phyloP scores from a whole-genome alignment of 2,329 filamentous ascomycete species.

The Xylaria sp. region DNA sequence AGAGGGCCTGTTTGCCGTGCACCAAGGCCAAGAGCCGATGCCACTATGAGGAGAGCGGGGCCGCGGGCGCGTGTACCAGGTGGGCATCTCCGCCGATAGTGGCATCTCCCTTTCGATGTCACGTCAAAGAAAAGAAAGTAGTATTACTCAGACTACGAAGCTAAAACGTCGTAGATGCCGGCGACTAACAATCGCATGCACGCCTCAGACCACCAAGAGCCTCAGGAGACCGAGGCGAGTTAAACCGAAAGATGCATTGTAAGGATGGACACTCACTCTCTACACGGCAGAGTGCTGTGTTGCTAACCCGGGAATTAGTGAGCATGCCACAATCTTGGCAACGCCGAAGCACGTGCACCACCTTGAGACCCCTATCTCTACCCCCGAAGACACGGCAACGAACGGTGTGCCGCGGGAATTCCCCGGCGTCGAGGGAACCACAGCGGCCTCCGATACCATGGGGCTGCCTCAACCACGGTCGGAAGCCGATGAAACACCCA shows the following conservation, averaged over 20 bases:
- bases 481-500: neutral
- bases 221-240: slow-evolving; percentile 39
- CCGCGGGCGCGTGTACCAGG: slow-evolving; percentile 37
- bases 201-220: slow-evolving; percentile 38
- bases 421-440: neutral
- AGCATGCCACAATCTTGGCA: neutral
- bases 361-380: neutral
- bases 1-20: slow-evolving; percentile 39
- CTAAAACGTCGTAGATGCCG: slow-evolving; percentile 30
- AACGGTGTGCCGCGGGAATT: neutral
- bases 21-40: slow-evolving; percentile 41
- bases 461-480: neutral
- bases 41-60: slow-evolving; percentile 35
- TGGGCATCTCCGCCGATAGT: neutral
- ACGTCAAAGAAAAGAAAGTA: neutral
- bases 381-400: neutral
- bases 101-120: neutral
- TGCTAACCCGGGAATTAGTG: neutral
- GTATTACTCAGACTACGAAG: slow-evolving; percentile 1
- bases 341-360: neutral
- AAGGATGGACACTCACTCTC: slow-evolving; percentile 7
- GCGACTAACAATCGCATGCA: slow-evolving; percentile 34
- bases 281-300: neutral
- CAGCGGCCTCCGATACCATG: too few species aligned
- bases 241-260: slow-evolving; percentile 33